Conservation (phyloP, 345 rosid genomes). For the Moricandia arvensis region DNA sequence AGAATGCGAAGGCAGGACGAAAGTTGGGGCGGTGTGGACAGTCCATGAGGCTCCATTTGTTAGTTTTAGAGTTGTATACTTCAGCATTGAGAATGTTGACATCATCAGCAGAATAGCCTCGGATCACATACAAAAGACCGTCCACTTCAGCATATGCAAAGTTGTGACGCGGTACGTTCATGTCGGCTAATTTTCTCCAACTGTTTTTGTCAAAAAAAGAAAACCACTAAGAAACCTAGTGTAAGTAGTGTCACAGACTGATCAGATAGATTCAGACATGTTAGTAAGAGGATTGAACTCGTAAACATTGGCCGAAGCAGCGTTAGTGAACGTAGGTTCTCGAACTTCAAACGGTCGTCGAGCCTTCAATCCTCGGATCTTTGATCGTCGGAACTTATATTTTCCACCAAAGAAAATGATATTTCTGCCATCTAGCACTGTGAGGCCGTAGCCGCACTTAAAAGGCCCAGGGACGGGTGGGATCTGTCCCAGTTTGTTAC, state of each 20-base stretch:
- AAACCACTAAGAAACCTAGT: too few species aligned
- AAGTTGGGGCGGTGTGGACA: slow-evolving; percentile 62
- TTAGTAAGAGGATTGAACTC: slow-evolving; percentile 71
- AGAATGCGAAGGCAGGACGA: slow-evolving; percentile 60
- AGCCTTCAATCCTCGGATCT: background rate
- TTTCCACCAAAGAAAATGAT: slow-evolving; percentile 45
- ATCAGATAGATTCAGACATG: slow-evolving; percentile 40
- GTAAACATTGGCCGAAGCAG: slow-evolving; percentile 64
- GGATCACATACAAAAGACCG: slow-evolving; percentile 69
- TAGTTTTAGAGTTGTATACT: slow-evolving; percentile 59
- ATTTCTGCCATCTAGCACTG: slow-evolving; percentile 56
- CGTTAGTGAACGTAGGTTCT: background rate
- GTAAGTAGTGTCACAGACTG: slow-evolving; percentile 22
- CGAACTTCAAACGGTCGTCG: background rate
- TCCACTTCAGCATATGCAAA: slow-evolving; percentile 78
- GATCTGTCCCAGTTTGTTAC: slow-evolving; percentile 52
- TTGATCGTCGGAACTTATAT: background rate
- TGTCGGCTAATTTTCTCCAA: slow-evolving; percentile 69
- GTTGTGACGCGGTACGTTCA: slow-evolving; percentile 75
- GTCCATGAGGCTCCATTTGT: slow-evolving; percentile 61
- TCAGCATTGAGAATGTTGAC: slow-evolving; percentile 59
- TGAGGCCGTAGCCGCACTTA: slow-evolving; percentile 71
- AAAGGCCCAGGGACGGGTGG: slow-evolving; percentile 71
- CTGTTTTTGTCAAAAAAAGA: slow-evolving; percentile 32
- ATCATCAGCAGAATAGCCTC: slow-evolving; percentile 66